Percentiles rank a stretch among this genome's conserved stretches.
These are phyloP conservation scores for Kodamaea plutei DNA, from an alignment of 1,139 yeast genomes.

Conservation along the genomic window DNA sequence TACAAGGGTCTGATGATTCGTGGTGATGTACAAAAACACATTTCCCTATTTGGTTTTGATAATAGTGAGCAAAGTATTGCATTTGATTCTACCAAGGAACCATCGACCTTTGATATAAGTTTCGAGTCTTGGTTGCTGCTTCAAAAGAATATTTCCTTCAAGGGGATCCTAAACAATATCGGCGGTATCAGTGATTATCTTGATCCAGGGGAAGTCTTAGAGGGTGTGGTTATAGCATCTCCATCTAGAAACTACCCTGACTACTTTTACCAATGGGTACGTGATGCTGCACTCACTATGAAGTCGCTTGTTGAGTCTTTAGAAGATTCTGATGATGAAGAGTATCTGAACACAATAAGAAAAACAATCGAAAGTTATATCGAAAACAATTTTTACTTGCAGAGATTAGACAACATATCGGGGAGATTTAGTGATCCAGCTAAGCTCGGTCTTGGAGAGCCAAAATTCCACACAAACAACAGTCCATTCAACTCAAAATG, in stretches of 20 bases:
- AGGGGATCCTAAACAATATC: conserved; percentile 56
- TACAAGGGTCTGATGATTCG: no score
- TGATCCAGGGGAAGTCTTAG: conserved; percentile 37
- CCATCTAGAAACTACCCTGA: conserved; percentile 69
- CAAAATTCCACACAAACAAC: conserved; percentile 71
- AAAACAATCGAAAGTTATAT: conserved; percentile 56
- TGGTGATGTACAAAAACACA: no score
- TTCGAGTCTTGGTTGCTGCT: conserved; percentile 55
- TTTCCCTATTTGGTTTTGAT: no score
- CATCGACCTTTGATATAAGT: no score
- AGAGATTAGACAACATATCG: conserved; percentile 62
- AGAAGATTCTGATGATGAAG: conserved; percentile 32
- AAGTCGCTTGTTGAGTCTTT: conserved; percentile 57
- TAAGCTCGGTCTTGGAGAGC: conserved; percentile 75
- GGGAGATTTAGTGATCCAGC: conserved; percentile 50
- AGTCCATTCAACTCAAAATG: conserved; percentile 59
- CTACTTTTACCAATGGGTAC: conserved; percentile 84
- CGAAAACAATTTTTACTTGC: conserved; percentile 53
- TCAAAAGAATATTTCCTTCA: conserved; percentile 50
- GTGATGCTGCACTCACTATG: conserved; percentile 85
- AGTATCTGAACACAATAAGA: conserved; percentile 6
- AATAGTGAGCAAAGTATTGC: no score
- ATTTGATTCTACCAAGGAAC: no score
- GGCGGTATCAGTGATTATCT: conserved; percentile 44
- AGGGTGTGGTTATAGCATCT: conserved; percentile 81